phyloP scores from a whole-genome alignment of 345 rosid genomes.

The Toxicodendron radicans region DNA sequence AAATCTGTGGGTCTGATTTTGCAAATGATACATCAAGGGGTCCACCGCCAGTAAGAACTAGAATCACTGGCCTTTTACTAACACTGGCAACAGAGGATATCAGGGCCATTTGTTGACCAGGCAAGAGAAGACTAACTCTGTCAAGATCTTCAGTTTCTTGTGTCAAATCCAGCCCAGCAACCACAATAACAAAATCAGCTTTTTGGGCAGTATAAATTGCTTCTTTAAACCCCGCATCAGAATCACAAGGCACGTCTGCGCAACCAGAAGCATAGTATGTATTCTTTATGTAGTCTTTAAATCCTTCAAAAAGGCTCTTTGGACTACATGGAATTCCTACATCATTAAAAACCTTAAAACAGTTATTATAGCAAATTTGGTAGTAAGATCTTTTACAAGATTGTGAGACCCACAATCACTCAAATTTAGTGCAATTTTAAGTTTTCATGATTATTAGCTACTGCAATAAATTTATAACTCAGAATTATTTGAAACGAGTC shows the following conservation, averaged over 20 bases:
- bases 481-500: background rate
- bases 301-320: constrained; percentile 56
- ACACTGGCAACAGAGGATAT: constrained; percentile 62
- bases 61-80: constrained; percentile 69
- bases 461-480: background rate
- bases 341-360: constrained; percentile 8
- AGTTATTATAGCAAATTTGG: background rate
- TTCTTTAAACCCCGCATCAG: constrained; percentile 47
- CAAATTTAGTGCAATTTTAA: background rate
- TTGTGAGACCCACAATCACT: constrained; percentile 7
- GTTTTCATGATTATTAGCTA: constrained; percentile 1
- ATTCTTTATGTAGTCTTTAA: constrained; percentile 44
- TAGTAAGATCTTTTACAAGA: constrained; percentile 16
- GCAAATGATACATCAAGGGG: constrained; percentile 87
- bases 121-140: constrained; percentile 78
- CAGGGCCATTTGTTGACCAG: constrained; percentile 76
- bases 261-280: constrained; percentile 65
- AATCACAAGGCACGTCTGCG: constrained; percentile 56
- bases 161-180: constrained; percentile 77
- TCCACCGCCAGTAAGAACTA: constrained; percentile 94
- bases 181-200: constrained; percentile 65
- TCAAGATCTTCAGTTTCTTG: constrained; percentile 92
- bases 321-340: constrained; percentile 76
- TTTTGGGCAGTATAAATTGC: constrained; percentile 56
- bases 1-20: constrained; percentile 48